These are phyloP conservation scores for Akebia trifoliata DNA, from an alignment of 164 flowering plant species.

Conservation along the genomic window DNA sequence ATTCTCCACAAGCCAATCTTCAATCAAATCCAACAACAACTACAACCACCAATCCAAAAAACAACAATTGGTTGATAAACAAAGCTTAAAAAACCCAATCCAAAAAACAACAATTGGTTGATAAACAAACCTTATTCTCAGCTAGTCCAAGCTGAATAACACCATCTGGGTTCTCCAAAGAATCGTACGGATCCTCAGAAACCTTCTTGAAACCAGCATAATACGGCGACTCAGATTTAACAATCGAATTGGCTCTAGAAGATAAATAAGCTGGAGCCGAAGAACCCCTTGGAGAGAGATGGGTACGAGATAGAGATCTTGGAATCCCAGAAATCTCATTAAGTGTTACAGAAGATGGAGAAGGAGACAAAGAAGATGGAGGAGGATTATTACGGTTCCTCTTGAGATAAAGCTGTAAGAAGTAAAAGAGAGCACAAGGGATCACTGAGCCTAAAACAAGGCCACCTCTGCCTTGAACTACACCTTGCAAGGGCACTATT, in stretches of 20 bases:
- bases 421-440: constrained; percentile 94
- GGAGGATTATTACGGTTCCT: constrained; percentile 44
- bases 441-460: constrained; percentile 71
- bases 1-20: constrained; percentile 62
- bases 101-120: neutral
- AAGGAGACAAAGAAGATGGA: constrained; percentile 24
- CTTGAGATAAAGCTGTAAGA: constrained; percentile 68
- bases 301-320: constrained; percentile 45
- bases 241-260: constrained; percentile 47
- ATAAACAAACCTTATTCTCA: constrained; percentile 57
- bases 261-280: constrained; percentile 53
- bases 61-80: constrained; percentile 4
- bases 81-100: constrained; percentile 8
- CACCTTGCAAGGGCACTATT: constrained; percentile 88
- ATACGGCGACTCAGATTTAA: constrained; percentile 45
- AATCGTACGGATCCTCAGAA: constrained; percentile 59
- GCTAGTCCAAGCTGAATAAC: constrained; percentile 78
- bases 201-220: constrained; percentile 44
- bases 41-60: constrained; percentile 25
- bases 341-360: constrained; percentile 27
- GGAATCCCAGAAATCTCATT: constrained; percentile 34
- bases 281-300: constrained; percentile 49
- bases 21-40: constrained; percentile 75
- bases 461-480: constrained; percentile 92
- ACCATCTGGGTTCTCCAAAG: constrained; percentile 59